Base-by-base conservation (phyloP, 2,329 filamentous ascomycete species). In the Diaporthe eres region DNA sequence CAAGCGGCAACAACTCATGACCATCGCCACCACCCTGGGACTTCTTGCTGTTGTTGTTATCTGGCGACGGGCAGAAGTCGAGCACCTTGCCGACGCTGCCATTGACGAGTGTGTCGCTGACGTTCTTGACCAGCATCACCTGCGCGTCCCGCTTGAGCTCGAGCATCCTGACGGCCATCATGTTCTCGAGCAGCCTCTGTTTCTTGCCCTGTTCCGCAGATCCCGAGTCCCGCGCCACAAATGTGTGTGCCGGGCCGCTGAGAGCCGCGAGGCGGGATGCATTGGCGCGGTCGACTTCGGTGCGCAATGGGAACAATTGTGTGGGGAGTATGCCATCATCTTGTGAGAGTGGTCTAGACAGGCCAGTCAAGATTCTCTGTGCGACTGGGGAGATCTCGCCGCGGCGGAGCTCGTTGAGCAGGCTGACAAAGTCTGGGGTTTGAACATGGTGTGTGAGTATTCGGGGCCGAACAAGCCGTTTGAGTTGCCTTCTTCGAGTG, bases 41-140 rank as follows among this genome's bases (percentile, higher is more conserved):
- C 4, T 51, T 65, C 22, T 39, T 39, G 4, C n/a, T 65, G 7
- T 31, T 65, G 39, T 22, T 63, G 28, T 39, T 12, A 25, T 55
- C 42, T 13, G 31, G 37, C 10, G 39, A 31, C 7, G 68, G 39
- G 10, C 63, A 44, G 19, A 95, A 95, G 13, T 89, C 91, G n/a
- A 92, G 87, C n/a, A 95, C 90, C 76, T 90, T 91, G 19, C 93
- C 93, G 25, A 95, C 85, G 1, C 92, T 94, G 8, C 93, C 93
- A 80, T 95, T 95, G 77, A 95, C 93, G 1, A 95, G 87, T 0
- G 88, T 90, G 57, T 94, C 92, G 80, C 95, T 93, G 83, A 94
- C 92, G 79, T 95, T 95, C 81, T 95, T 95, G 84, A 95, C 94
- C 19, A 95, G 85, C 93, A 95, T 95, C 71, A 95, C 93, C 81